These are phyloP conservation scores for Ceriops decandra DNA, from an alignment of 345 rosid species.

Conservation along the genomic window DNA sequence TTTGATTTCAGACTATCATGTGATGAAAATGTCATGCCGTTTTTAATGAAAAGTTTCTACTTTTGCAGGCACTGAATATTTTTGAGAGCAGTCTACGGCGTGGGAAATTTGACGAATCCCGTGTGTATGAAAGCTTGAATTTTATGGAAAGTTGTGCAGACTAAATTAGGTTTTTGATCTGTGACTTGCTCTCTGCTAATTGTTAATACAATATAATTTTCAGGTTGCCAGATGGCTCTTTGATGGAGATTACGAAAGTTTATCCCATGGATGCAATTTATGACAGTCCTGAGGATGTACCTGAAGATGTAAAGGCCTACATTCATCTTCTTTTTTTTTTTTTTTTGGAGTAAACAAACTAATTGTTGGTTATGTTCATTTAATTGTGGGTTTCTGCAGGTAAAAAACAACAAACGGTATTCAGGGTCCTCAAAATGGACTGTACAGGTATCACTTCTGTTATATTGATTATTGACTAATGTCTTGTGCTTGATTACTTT, in stretches of 20 bases:
- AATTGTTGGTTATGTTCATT: conserved; percentile 40
- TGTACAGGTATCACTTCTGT: conserved; percentile 59
- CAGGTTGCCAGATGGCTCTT: conserved; percentile 89
- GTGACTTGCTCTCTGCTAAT: neutral
- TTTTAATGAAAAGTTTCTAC: neutral
- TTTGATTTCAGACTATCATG: too few species aligned
- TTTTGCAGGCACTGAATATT: conserved; percentile 81
- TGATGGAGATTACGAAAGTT: conserved; percentile 87
- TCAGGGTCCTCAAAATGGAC: conserved; percentile 90
- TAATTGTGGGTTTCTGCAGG: conserved; percentile 69
- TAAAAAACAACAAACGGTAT: conserved; percentile 83
- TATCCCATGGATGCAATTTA: conserved; percentile 90
- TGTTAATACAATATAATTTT: conserved; percentile 10
- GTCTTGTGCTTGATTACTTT: too few species aligned
- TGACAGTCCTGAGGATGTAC: conserved; percentile 79
- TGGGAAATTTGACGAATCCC: conserved; percentile 91
- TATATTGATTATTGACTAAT: neutral
- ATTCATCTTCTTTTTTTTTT: too few species aligned
- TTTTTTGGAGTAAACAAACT: too few species aligned
- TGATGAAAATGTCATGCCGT: neutral
- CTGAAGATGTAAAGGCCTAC: conserved; percentile 9
- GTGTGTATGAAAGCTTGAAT: conserved; percentile 54
- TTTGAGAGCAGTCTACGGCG: conserved; percentile 89
- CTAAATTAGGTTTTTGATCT: too few species aligned
- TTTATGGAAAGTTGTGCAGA: neutral